These are phyloP conservation scores for Eucalyptus pauciflora DNA, from an alignment of 345 rosid genomes.

Conservation along the genomic window DNA sequence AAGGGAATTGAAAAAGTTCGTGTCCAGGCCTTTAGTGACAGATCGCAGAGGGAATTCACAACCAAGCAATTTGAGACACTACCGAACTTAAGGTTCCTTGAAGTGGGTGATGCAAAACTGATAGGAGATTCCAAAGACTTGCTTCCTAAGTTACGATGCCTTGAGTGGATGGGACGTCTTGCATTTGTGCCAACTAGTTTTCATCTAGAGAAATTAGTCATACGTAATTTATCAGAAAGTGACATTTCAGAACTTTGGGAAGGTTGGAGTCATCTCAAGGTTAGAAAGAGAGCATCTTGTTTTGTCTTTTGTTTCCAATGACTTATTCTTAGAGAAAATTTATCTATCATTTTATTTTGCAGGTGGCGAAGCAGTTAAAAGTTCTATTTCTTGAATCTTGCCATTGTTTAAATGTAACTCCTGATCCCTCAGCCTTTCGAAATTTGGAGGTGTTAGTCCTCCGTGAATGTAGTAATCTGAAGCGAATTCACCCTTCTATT, in stretches of 20 bases:
- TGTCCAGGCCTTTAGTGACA: background rate
- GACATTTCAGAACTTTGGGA: background rate
- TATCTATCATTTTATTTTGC: background rate
- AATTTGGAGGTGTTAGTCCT: background rate
- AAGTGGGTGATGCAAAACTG: fast-evolving
- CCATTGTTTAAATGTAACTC: fast-evolving
- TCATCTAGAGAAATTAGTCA: background rate
- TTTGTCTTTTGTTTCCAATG: background rate
- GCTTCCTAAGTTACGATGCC: background rate
- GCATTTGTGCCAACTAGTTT: background rate
- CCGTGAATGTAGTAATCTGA: fast-evolving
- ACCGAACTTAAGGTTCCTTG: background rate
- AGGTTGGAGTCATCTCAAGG: background rate
- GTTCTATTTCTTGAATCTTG: fast-evolving
- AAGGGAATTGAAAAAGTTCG: background rate
- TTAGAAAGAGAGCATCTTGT: background rate
- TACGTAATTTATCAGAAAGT: fast-evolving
- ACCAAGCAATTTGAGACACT: background rate
- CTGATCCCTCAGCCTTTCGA: fast-evolving
- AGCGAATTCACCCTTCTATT: background rate
- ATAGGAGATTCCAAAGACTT: background rate
- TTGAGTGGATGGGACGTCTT: fast-evolving
- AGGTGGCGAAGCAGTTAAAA: background rate
- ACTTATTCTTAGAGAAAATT: background rate
- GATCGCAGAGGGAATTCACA: background rate